phyloP scores from a whole-genome alignment of 192 early-diverging fungal genomes.

The Jimgerdemannia lactiflua region DNA sequence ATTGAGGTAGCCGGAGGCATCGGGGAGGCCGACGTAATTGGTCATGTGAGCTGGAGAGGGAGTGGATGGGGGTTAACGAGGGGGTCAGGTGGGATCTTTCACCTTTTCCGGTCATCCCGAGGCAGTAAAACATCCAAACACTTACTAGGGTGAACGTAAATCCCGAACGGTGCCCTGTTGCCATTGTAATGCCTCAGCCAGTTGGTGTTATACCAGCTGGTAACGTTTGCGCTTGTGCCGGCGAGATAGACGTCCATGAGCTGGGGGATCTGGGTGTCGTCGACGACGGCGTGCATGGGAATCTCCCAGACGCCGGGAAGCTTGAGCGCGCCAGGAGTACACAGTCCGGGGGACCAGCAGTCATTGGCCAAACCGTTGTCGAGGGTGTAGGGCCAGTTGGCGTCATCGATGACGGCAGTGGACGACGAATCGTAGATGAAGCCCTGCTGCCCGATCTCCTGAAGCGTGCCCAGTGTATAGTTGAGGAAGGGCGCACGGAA shows the following conservation, averaged over 20 bases:
- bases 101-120: background rate
- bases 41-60: constrained; percentile 38
- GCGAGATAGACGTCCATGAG: constrained; percentile 52
- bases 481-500: constrained; percentile 67
- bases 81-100: background rate
- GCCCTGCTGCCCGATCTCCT: constrained; percentile 36
- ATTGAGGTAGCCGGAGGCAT: constrained; percentile 14
- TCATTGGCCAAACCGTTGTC: constrained; percentile 63
- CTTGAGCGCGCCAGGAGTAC: constrained; percentile 28
- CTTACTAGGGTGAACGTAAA: constrained; percentile 43
- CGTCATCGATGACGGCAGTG: constrained; percentile 40
- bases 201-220: constrained; percentile 48
- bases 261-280: constrained; percentile 32
- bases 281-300: constrained; percentile 56
- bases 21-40: constrained; percentile 23
- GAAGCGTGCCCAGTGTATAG: constrained; percentile 45
- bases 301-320: constrained; percentile 65
- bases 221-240: constrained; percentile 34
- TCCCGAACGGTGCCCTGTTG: constrained; percentile 52
- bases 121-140: background rate
- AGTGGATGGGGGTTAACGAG: background rate
- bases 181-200: constrained; percentile 51
- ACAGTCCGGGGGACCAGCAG: constrained; percentile 46
- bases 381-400: constrained; percentile 67
- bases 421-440: constrained; percentile 57